Evolutionary conservation across 225 moss, liverwort and hornwort species (phyloP).

Genomic region (Pseudoscleropodium purum): DNA sequence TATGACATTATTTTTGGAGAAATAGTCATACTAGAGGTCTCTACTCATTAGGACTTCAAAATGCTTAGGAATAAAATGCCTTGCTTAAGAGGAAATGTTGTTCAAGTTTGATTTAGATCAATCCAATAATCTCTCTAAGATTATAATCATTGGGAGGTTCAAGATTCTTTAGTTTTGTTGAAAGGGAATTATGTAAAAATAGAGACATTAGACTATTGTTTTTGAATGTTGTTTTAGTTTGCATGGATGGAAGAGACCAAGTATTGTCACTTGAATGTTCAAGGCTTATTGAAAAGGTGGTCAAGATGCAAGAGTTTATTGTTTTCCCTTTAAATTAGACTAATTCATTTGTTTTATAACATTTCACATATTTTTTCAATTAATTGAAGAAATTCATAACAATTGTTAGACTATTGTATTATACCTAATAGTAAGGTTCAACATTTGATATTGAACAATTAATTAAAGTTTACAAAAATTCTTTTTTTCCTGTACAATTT

Average conservation of each 20-base stretch:
- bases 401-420: background rate
- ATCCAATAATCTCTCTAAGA: background rate
- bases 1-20: too few species aligned
- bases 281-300: background rate
- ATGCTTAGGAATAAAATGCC: background rate
- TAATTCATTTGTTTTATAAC: background rate
- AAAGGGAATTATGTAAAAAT: too few species aligned
- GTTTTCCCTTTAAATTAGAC: background rate
- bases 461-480: too few species aligned
- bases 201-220: background rate
- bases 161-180: background rate
- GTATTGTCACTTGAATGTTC: fast-evolving
- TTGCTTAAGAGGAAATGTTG: fast-evolving
- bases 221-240: background rate
- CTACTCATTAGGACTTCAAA: background rate
- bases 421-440: fast-evolving
- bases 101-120: background rate
- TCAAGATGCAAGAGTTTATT: background rate
- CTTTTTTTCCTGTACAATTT: background rate
- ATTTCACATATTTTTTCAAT: background rate
- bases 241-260: too few species aligned
- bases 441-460: fast-evolving
- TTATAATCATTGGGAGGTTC: background rate
- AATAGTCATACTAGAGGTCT: background rate
- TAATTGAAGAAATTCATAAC: background rate